Conservation (phyloP, 768 basidiomycete species). For the Lyophyllum decastes region DNA sequence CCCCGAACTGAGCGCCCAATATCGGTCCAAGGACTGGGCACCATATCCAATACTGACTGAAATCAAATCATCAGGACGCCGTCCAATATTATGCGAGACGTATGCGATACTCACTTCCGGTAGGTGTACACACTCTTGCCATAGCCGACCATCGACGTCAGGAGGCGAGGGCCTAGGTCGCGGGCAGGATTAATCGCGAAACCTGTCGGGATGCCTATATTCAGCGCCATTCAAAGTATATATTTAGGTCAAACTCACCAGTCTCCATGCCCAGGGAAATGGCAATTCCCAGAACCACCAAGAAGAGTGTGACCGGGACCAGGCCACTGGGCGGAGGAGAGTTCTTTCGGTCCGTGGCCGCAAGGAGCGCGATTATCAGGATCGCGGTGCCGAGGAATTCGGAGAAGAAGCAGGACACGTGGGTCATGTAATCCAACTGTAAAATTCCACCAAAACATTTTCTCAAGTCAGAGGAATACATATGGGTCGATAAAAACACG, state of each 20-base stretch:
- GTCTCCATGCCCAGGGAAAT: conserved; percentile 68
- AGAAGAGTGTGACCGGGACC: conserved; percentile 57
- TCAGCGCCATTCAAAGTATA: background rate
- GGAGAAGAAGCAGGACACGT: conserved; percentile 41
- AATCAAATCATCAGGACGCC: conserved; percentile 14
- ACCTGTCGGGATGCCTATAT: conserved; percentile 16
- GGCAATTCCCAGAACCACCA: conserved; percentile 59
- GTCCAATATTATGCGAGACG: background rate
- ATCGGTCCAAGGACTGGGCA: conserved; percentile 62
- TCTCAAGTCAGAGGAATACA: background rate
- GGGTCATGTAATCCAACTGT: conserved; percentile 33
- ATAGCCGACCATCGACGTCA: conserved; percentile 75
- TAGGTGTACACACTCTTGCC: conserved; percentile 47
- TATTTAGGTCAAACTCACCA: conserved; percentile 19
- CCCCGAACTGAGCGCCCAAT: conserved; percentile 56
- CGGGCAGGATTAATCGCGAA: conserved; percentile 40
- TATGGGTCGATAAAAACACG: background rate
- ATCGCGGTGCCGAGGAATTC: conserved; percentile 65
- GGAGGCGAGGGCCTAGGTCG: conserved; percentile 62
- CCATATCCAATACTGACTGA: conserved; percentile 76
- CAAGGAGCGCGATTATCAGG: conserved; percentile 57
- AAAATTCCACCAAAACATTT: background rate
- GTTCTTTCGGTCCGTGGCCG: conserved; percentile 55
- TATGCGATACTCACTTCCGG: conserved; percentile 38
- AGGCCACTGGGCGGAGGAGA: conserved; percentile 49